Percentiles rank a stretch among this genome's conserved stretches.
phyloP scores from a whole-genome alignment of 2,329 filamentous ascomycete species.

The Biscogniauxia marginata region DNA sequence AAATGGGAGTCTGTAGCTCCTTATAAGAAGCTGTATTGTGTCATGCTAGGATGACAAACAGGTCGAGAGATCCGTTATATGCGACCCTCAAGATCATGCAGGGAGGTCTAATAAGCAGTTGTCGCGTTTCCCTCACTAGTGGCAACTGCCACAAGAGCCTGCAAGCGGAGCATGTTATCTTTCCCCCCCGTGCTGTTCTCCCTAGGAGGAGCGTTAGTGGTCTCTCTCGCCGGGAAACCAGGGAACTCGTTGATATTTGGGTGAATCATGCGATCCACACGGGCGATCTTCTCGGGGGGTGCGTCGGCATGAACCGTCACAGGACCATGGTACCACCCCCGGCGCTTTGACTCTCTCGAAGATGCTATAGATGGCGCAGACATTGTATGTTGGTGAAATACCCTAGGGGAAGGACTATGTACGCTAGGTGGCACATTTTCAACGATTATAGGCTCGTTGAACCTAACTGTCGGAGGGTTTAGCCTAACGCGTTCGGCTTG shows the following conservation, averaged over 20 bases:
- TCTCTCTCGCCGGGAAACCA: constrained; percentile 46
- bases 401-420: constrained; percentile 19
- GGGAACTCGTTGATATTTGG: constrained; percentile 54
- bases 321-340: constrained; percentile 69
- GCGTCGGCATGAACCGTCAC: constrained; percentile 37
- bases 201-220: constrained; percentile 31
- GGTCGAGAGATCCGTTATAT: background rate
- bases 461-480: constrained; percentile 51
- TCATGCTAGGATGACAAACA: constrained; percentile 3
- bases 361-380: constrained; percentile 57
- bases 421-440: constrained; percentile 21
- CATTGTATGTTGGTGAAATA: constrained; percentile 56
- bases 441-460: constrained; percentile 46
- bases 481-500: constrained; percentile 51
- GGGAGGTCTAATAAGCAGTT: constrained; percentile 29
- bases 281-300: constrained; percentile 40
- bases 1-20: constrained; percentile 5
- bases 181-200: constrained; percentile 35
- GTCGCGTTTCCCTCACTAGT: constrained; percentile 51
- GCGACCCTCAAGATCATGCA: background rate
- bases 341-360: constrained; percentile 61
- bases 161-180: constrained; percentile 54
- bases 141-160: constrained; percentile 64
- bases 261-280: constrained; percentile 57
- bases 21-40: background rate